phyloP scores from a whole-genome alignment of 192 early-diverging fungal genomes.

The Physocladia obscura region DNA sequence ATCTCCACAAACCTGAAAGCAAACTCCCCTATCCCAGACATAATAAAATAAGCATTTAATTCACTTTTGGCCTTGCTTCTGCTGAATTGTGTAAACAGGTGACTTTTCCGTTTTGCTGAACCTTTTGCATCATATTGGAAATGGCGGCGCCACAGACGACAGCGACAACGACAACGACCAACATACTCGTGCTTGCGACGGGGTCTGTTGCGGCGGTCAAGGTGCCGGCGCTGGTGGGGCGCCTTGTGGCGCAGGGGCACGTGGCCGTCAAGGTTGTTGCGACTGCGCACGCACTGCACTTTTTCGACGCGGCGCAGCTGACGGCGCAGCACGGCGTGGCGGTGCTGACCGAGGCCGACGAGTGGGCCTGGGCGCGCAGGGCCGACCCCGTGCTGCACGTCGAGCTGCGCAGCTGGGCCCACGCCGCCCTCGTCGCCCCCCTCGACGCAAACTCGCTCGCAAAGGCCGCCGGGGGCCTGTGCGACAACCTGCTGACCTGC shows the following conservation, averaged over 20 bases:
- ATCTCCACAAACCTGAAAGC: no score
- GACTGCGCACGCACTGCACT: constrained; percentile 81
- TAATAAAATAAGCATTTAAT: no score
- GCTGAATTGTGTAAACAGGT: no score
- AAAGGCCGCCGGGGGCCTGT: constrained; percentile 85
- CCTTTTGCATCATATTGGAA: no score
- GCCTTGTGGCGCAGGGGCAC: constrained; percentile 33
- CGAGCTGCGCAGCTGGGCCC: constrained; percentile 94
- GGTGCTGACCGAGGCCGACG: constrained; percentile 78
- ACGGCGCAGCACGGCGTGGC: constrained; percentile 41
- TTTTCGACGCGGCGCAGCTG: constrained; percentile 67
- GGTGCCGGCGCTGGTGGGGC: constrained; percentile 69
- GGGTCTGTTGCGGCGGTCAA: constrained; percentile 93
- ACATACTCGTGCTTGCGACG: constrained; percentile 77
- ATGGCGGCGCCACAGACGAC: not conserved
- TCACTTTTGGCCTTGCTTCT: no score
- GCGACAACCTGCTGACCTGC: constrained; percentile 93
- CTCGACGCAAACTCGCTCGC: constrained; percentile 92
- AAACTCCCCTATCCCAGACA: no score
- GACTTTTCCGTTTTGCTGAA: no score
- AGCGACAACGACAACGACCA: not conserved
- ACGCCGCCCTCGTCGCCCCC: constrained; percentile 83
- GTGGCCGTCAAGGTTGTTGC: constrained; percentile 69
- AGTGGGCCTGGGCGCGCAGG: constrained; percentile 87
- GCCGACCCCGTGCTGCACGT: constrained; percentile 94